Evolutionary conservation across 441 rosid genomes (phyloP), one percentile per base, ranked within the genome.

Genomic region (Populus hybrid): DNA sequence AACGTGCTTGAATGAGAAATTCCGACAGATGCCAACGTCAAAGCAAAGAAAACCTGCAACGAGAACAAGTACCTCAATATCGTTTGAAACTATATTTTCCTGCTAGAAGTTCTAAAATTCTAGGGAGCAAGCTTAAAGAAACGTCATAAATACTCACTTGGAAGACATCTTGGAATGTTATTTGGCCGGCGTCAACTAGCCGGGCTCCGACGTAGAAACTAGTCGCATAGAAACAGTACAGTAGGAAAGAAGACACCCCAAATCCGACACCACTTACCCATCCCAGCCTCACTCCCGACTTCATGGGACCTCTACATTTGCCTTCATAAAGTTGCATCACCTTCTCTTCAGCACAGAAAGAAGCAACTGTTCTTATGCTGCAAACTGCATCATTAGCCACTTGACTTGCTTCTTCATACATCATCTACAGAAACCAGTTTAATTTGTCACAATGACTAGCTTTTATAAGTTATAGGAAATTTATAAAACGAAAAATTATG

Each of bases 361-460:
- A 93, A 71, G 93, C 91, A 75, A 93, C 93, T 1, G 97, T 91
- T 85, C 96, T 87, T 57, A 91, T 93, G 72, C 92, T 88, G 61
- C 97, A 90, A 1, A 90, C 91, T 14, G 97, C 97, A 79, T 93
- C 96, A 63, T 85, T 87, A 2, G 92, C 96, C 11, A 93, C 91
- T 79, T 91, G 90, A 77, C 93, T 93, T 8, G 97, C 97, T 78
- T 93, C 94, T 82, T 91, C 93, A 10, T 91, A 93, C 90, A 87
- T 88, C 84, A 75, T 84, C 95, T 93, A 87, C 76, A 72, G 20
- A 50, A 50, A 24, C 66, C 64, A 30, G 8, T 72, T 42, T 18
- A 12, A 32, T 23, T 64, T 42, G 57, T 20, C 38, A 28, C 23
- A 14, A 50, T 50, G 57, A 5, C 57, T 50, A 50, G 0, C 57